Evolutionary conservation across 805 yeast genomes (phyloP).

Genomic region (Blastobotrys terrestris): DNA sequence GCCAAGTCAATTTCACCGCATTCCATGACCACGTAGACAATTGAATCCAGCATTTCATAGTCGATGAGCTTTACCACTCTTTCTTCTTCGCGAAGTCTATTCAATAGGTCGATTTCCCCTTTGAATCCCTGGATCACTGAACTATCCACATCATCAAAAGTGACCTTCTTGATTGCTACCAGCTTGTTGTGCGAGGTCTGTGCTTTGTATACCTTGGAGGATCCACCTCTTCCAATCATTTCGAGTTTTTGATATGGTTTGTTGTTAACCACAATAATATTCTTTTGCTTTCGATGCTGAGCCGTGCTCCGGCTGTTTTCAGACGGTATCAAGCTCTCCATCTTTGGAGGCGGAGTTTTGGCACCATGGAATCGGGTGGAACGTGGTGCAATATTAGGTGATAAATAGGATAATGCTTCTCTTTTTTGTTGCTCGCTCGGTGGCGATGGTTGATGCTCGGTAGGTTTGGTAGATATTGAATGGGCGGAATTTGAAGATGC

Average conservation of each 20-base stretch:
- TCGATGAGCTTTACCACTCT: slow-evolving; percentile 78
- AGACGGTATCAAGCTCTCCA: slow-evolving; percentile 1
- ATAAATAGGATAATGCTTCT: background rate
- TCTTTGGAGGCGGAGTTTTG: slow-evolving; percentile 1
- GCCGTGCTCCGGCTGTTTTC: background rate
- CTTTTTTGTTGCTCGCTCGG: background rate
- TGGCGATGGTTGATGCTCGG: background rate
- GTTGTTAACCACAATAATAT: slow-evolving; percentile 44
- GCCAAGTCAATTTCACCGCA: slow-evolving; percentile 91
- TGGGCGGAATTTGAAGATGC: background rate
- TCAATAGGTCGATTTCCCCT: slow-evolving; percentile 78
- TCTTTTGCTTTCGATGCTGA: background rate
- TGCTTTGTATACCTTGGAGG: slow-evolving; percentile 84
- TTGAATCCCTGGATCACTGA: slow-evolving; percentile 70
- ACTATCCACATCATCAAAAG: slow-evolving; percentile 70
- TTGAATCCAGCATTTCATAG: slow-evolving; percentile 58
- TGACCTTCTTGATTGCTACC: slow-evolving; percentile 77
- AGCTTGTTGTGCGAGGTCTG: slow-evolving; percentile 48
- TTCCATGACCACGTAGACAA: slow-evolving; percentile 78
- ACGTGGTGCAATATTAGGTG: background rate
- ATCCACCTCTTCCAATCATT: slow-evolving; percentile 82
- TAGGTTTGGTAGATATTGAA: background rate
- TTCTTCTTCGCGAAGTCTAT: slow-evolving; percentile 49
- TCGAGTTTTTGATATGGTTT: slow-evolving; percentile 68
- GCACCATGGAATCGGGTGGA: background rate